Evolutionary conservation across 2,329 filamentous ascomycete genomes (phyloP).

Genomic region (Fusarium anguioides): DNA sequence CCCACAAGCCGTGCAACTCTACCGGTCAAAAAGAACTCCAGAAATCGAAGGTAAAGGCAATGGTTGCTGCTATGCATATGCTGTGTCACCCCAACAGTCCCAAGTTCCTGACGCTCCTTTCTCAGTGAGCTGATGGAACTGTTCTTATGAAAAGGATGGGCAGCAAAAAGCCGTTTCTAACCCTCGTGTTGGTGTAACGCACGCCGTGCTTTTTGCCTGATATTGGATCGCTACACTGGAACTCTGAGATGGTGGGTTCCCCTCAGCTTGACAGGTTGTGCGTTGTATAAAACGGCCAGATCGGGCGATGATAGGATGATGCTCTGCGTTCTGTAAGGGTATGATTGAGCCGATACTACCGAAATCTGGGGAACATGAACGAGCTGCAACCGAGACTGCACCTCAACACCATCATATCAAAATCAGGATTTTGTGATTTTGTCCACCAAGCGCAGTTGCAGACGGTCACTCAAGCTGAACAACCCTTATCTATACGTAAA

Average conservation of each 20-base stretch:
- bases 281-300: not conserved
- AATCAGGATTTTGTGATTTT: not conserved
- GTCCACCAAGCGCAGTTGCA: not conserved
- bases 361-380: slow-evolving; percentile 16
- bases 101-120: slow-evolving; percentile 8
- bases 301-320: not conserved
- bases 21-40: slow-evolving; percentile 32
- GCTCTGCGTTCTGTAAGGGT: not conserved
- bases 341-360: not conserved
- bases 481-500: not conserved
- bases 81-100: slow-evolving; percentile 10
- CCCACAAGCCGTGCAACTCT: slow-evolving; percentile 31
- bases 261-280: not conserved
- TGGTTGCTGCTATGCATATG: slow-evolving; percentile 28
- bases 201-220: slow-evolving; percentile 1
- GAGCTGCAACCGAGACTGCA: not conserved
- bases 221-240: not conserved
- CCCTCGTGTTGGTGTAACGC: slow-evolving; percentile 15
- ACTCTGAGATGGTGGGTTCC: not conserved
- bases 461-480: not conserved
- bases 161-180: slow-evolving; percentile 3
- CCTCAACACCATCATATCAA: not conserved
- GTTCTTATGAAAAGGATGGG: slow-evolving; percentile 3
- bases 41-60: not conserved
- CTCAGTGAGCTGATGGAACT: not conserved